A percentile compares a stretch with the other conserved stretches of the same genome.
Conservation (phyloP, 2,329 filamentous ascomycete genomes). For the Coniella vitis region DNA sequence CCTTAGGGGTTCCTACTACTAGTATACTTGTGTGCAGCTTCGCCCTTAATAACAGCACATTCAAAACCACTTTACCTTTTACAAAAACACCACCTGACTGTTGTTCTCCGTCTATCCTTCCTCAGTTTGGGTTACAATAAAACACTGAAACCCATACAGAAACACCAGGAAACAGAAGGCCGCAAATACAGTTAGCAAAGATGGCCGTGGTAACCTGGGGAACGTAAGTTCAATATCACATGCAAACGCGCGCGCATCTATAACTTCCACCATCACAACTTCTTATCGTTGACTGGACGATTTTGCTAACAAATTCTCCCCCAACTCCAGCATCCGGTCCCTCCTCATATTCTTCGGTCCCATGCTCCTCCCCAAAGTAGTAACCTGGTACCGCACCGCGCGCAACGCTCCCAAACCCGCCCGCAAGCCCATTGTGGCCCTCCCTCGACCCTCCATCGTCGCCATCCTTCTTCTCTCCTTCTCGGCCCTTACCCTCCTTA, state of each 20-base stretch:
- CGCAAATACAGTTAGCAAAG: too few species aligned
- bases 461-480: slow-evolving; percentile 47
- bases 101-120: too few species aligned
- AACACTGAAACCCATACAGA: too few species aligned
- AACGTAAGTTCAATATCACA: too few species aligned
- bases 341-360: slow-evolving; percentile 61
- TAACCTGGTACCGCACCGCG: slow-evolving; percentile 56
- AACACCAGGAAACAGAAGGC: neutral
- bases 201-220: too few species aligned
- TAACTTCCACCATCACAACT: neutral
- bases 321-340: slow-evolving; percentile 41
- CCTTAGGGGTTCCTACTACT: too few species aligned
- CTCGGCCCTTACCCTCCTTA: slow-evolving; percentile 41
- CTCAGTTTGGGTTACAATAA: too few species aligned
- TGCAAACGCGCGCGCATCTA: too few species aligned
- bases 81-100: neutral
- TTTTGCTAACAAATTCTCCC: neutral
- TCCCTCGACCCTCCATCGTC: slow-evolving; percentile 53
- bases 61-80: neutral
- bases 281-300: too few species aligned
- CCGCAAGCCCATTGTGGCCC: slow-evolving; percentile 45
- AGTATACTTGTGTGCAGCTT: too few species aligned
- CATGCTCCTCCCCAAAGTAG: slow-evolving; percentile 59
- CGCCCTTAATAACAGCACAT: too few species aligned
- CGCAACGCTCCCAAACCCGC: slow-evolving; percentile 36